Conservation (phyloP, 768 basidiomycete species). For the Arthromyces matolae region DNA sequence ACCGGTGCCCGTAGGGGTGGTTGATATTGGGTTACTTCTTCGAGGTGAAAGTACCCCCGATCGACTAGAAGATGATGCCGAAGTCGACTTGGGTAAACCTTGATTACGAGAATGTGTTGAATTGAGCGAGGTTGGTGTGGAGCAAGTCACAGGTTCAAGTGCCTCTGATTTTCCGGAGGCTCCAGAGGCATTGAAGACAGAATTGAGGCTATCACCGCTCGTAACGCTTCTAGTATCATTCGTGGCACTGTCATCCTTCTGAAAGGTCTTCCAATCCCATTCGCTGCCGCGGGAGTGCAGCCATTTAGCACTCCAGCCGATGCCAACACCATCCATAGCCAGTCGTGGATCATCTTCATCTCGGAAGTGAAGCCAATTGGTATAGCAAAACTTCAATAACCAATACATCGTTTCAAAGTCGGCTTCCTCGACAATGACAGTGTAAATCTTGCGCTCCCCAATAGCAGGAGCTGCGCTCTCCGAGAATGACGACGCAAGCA, state of each 20-base stretch:
- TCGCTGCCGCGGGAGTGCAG: slow-evolving; percentile 45
- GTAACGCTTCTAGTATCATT: slow-evolving; percentile 45
- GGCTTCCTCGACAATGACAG: slow-evolving; percentile 72
- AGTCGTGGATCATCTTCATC: slow-evolving; percentile 64
- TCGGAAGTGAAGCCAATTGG: slow-evolving; percentile 70
- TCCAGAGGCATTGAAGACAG: slow-evolving; percentile 25
- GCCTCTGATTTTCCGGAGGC: slow-evolving; percentile 29
- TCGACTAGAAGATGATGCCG: slow-evolving; percentile 6
- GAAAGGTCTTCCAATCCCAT: slow-evolving; percentile 71
- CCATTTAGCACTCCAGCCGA: slow-evolving; percentile 64
- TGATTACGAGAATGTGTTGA: slow-evolving; percentile 8
- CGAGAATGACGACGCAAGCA: slow-evolving; percentile 68
- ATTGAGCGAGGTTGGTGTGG: slow-evolving; percentile 16
- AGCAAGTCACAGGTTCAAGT: slow-evolving; percentile 18
- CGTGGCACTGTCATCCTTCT: slow-evolving; percentile 31
- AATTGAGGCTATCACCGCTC: slow-evolving; percentile 46
- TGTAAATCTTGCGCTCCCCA: slow-evolving; percentile 56
- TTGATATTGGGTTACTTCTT: slow-evolving; percentile 22
- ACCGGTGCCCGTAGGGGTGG: slow-evolving; percentile 12
- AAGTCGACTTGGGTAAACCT: slow-evolving; percentile 3
- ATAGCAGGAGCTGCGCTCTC: slow-evolving; percentile 42
- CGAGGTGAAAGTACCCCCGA: slow-evolving; percentile 19
- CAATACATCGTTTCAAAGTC: slow-evolving; percentile 78
- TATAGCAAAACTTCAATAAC: slow-evolving; percentile 74
- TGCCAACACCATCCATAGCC: slow-evolving; percentile 64